phyloP scores from a whole-genome alignment of 441 rosid species.

The Metrosideros polymorpha region DNA sequence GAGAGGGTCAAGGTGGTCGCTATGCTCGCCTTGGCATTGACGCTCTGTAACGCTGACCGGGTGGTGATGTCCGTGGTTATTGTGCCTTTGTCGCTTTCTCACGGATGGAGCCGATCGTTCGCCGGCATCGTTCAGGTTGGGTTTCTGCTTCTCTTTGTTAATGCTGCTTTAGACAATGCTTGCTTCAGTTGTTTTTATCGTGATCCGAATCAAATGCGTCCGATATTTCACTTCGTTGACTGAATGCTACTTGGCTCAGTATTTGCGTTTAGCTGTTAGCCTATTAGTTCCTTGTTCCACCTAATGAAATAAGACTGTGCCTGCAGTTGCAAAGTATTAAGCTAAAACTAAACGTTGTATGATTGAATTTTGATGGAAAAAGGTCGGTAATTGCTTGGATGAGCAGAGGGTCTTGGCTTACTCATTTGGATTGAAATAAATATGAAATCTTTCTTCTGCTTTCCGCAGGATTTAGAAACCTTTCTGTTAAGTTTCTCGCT shows the following conservation, averaged over 20 bases:
- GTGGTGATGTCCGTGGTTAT: conserved; percentile 96
- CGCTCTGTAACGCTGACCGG: conserved; percentile 89
- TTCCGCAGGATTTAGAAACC: neutral
- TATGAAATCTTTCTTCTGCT: neutral
- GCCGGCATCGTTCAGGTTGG: conserved; percentile 89
- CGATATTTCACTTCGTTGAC: neutral
- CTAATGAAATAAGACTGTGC: neutral
- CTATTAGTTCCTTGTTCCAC: neutral
- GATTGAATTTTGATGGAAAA: neutral
- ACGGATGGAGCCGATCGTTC: conserved; percentile 96
- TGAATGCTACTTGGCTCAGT: neutral
- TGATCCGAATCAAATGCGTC: neutral
- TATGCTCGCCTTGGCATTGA: conserved; percentile 78
- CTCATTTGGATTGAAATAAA: neutral
- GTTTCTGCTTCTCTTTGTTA: neutral
- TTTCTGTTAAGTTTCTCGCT: neutral
- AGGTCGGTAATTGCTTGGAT: neutral
- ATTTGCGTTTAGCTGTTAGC: neutral
- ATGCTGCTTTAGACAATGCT: neutral
- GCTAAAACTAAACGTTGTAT: neutral
- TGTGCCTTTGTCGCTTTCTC: conserved; percentile 65
- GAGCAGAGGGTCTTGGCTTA: neutral
- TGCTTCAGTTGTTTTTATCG: neutral
- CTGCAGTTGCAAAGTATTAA: neutral
- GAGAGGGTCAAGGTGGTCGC: conserved; percentile 92